These are phyloP conservation scores for Cytidiella melzeri DNA, from an alignment of 768 basidiomycete species.

Conservation along the genomic window DNA sequence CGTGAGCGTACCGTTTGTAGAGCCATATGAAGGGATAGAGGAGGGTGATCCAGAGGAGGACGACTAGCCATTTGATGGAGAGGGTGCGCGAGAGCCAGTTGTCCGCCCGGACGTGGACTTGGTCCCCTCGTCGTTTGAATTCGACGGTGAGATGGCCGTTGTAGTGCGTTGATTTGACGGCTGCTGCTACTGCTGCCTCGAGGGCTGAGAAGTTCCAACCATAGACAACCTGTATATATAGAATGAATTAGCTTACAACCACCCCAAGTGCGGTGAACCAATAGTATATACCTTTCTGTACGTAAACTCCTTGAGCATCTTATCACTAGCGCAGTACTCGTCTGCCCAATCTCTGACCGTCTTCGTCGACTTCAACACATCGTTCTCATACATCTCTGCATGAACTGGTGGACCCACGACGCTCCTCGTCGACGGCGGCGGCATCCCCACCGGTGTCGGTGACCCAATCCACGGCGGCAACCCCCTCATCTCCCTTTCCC, in stretches of 20 bases:
- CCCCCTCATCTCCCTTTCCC: slow-evolving; percentile 40
- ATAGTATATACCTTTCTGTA: slow-evolving; percentile 51
- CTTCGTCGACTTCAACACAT: slow-evolving; percentile 46
- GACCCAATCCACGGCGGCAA: slow-evolving; percentile 42
- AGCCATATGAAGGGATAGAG: slow-evolving; percentile 82
- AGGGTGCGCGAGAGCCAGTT: slow-evolving; percentile 61
- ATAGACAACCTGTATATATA: slow-evolving; percentile 39
- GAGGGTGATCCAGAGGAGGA: slow-evolving; percentile 60
- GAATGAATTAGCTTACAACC: background rate
- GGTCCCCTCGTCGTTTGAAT: slow-evolving; percentile 40
- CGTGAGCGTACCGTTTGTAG: slow-evolving; percentile 59
- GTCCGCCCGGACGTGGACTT: slow-evolving; percentile 61
- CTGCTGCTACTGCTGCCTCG: slow-evolving; percentile 29
- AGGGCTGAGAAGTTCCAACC: slow-evolving; percentile 50
- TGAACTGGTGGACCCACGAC: too few species aligned
- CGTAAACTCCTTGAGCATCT: slow-evolving; percentile 71
- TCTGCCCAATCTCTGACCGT: slow-evolving; percentile 77
- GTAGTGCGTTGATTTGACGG: slow-evolving; percentile 36
- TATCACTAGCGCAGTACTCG: slow-evolving; percentile 67
- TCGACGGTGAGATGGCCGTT: slow-evolving; percentile 38
- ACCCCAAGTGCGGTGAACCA: background rate
- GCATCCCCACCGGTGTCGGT: background rate
- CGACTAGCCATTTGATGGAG: slow-evolving; percentile 65
- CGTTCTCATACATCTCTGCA: slow-evolving; percentile 13
- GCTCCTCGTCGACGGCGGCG: background rate